These are phyloP conservation scores for Mallotus japonicus DNA, from an alignment of 441 rosid species.

Conservation along the genomic window DNA sequence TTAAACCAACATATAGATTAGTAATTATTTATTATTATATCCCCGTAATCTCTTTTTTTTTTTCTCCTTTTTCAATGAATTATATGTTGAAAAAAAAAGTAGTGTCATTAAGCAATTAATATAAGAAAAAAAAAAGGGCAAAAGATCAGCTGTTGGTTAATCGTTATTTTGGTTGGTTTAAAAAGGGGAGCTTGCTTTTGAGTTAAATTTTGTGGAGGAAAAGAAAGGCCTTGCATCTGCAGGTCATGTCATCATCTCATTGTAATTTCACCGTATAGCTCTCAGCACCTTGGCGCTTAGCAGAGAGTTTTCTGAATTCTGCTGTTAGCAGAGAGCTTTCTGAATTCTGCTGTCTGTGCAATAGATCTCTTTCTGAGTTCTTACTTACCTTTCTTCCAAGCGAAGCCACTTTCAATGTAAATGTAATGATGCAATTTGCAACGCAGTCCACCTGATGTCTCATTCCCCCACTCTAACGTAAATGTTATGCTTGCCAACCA, in stretches of 20 bases:
- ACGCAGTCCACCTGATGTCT: conserved; percentile 12
- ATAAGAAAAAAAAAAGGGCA: no score
- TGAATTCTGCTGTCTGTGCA: neutral
- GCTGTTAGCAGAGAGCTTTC: neutral
- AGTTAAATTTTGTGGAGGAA: neutral
- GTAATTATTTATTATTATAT: no score
- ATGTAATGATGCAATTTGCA: neutral
- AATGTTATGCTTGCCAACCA: conserved; percentile 2
- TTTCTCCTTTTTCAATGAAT: no score
- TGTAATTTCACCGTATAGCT: no score
- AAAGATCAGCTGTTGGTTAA: no score
- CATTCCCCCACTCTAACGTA: neutral
- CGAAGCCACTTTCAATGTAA: conserved; percentile 17
- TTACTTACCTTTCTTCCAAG: conserved; percentile 32
- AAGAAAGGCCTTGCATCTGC: neutral
- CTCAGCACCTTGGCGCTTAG: no score
- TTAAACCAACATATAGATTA: no score
- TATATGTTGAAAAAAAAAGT: no score
- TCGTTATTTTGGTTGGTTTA: no score
- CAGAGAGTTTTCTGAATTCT: no score
- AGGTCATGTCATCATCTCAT: neutral
- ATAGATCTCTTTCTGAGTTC: neutral
- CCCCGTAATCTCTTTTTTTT: no score
- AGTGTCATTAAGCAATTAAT: no score
- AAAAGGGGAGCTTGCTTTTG: neutral